These are phyloP conservation scores for Zygoascus biomembranicola DNA, from an alignment of 805 yeast genomes.

Conservation along the genomic window DNA sequence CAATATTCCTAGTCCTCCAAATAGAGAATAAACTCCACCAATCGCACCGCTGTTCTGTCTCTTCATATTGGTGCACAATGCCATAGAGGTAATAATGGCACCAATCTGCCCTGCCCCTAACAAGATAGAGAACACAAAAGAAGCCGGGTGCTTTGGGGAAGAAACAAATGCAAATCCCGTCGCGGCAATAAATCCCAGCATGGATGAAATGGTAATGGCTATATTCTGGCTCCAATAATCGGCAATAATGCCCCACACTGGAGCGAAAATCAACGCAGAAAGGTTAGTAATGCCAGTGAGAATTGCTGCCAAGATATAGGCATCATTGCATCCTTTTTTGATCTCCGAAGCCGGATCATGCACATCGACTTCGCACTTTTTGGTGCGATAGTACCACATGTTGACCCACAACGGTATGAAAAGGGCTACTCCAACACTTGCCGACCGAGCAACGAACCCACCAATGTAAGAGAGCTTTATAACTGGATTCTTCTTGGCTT, in stretches of 20 bases:
- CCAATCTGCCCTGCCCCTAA: conserved; percentile 59
- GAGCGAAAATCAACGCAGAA: conserved; percentile 50
- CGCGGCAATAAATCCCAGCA: conserved; percentile 39
- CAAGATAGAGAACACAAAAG: conserved; percentile 34
- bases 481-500: conserved; percentile 38
- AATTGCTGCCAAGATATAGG: conserved; percentile 57
- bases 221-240: conserved; percentile 30
- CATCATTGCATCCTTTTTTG: conserved; percentile 46
- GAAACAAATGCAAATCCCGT: conserved; percentile 29
- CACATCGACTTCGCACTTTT: conserved; percentile 35
- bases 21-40: conserved; percentile 59
- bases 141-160: conserved; percentile 30
- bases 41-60: conserved; percentile 49
- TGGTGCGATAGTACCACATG: conserved; percentile 43
- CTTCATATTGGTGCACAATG: conserved; percentile 43
- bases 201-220: conserved; percentile 29
- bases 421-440: conserved; percentile 48
- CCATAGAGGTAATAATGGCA: conserved; percentile 53
- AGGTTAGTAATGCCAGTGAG: conserved; percentile 60
- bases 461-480: conserved; percentile 53
- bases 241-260: conserved; percentile 52
- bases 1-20: conserved; percentile 62
- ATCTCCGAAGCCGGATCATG: conserved; percentile 20
- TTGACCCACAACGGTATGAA: conserved; percentile 60
- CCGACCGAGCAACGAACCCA: conserved; percentile 54